phyloP scores from a whole-genome alignment of 2,329 filamentous ascomycete species.

The Penicillium sp. region DNA sequence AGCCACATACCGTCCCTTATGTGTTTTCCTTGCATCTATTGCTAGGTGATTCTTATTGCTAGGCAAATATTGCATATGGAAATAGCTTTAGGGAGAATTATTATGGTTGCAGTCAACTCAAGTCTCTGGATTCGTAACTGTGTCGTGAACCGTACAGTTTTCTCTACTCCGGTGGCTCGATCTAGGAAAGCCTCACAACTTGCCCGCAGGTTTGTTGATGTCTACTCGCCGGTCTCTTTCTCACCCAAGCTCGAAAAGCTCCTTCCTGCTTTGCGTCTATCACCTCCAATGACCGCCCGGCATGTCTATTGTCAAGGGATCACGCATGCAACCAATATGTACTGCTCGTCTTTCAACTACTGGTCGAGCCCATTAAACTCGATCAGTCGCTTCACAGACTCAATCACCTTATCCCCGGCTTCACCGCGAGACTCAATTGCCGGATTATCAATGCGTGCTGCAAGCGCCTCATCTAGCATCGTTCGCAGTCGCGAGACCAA shows the following conservation, averaged over 20 bases:
- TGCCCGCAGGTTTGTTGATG: too few relatives aligned
- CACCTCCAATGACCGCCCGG: too few relatives aligned
- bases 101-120: slow-evolving; percentile 3
- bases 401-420: slow-evolving; percentile 58
- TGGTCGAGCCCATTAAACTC: slow-evolving; percentile 83
- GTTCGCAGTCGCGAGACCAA: slow-evolving; percentile 76
- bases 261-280: too few relatives aligned
- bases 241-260: too few relatives aligned
- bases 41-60: slow-evolving; percentile 23
- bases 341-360: slow-evolving; percentile 12
- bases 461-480: slow-evolving; percentile 83
- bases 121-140: too few relatives aligned
- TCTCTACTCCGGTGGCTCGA: too few relatives aligned
- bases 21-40: slow-evolving; percentile 19
- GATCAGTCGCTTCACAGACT: slow-evolving; percentile 73
- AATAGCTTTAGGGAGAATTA: slow-evolving; percentile 13
- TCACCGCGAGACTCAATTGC: slow-evolving; percentile 51
- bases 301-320: too few relatives aligned
- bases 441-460: slow-evolving; percentile 75
- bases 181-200: too few relatives aligned
- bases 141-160: too few relatives aligned
- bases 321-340: too few relatives aligned
- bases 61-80: slow-evolving; percentile 14
- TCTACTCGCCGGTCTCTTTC: too few relatives aligned
- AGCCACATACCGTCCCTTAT: slow-evolving; percentile 13